Percentiles rank a stretch among this genome's conserved stretches.
Evolutionary conservation across 805 yeast species (phyloP).

Genomic region (Candida alai): DNA sequence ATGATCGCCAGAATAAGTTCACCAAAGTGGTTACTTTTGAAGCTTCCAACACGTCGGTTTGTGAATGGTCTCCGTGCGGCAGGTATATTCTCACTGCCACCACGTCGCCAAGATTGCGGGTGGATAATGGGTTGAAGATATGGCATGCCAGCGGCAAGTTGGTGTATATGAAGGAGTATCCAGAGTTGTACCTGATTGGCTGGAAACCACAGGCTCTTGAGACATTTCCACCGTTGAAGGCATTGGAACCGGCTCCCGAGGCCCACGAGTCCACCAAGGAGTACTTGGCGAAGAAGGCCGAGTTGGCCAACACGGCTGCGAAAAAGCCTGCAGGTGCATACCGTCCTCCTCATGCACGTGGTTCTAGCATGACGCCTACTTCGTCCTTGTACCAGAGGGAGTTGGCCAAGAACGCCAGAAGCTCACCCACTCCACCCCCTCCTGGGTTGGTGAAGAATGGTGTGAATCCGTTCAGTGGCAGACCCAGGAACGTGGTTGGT

Average conservation of each 20-base stretch:
- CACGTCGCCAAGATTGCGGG: constrained; percentile 93
- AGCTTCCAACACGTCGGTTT: constrained; percentile 93
- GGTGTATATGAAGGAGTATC: constrained; percentile 71
- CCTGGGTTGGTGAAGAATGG: constrained; percentile 11
- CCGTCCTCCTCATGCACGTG: constrained; percentile 94
- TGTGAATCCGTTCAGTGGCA: constrained; percentile 22
- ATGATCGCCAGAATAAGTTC: constrained; percentile 87
- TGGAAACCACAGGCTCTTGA: constrained; percentile 73
- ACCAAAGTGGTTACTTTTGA: constrained; percentile 74
- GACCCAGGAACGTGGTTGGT: constrained; percentile 52
- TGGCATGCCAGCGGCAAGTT: constrained; percentile 91
- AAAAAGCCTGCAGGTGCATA: constrained; percentile 83
- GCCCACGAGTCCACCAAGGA: constrained; percentile 72
- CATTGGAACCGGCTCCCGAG: constrained; percentile 52
- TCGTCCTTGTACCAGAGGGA: constrained; percentile 61
- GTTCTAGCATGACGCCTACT: constrained; percentile 29
- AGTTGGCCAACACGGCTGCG: constrained; percentile 28
- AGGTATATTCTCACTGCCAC: constrained; percentile 91
- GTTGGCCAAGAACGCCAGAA: constrained; percentile 16
- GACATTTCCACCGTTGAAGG: constrained; percentile 52
- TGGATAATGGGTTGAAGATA: constrained; percentile 89
- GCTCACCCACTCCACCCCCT: constrained; percentile 22
- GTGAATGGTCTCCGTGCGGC: constrained; percentile 98
- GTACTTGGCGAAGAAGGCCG: constrained; percentile 41
- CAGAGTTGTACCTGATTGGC: constrained; percentile 72